phyloP scores from a whole-genome alignment of 768 basidiomycete genomes.

The Tylopilus rubrobrunneus region DNA sequence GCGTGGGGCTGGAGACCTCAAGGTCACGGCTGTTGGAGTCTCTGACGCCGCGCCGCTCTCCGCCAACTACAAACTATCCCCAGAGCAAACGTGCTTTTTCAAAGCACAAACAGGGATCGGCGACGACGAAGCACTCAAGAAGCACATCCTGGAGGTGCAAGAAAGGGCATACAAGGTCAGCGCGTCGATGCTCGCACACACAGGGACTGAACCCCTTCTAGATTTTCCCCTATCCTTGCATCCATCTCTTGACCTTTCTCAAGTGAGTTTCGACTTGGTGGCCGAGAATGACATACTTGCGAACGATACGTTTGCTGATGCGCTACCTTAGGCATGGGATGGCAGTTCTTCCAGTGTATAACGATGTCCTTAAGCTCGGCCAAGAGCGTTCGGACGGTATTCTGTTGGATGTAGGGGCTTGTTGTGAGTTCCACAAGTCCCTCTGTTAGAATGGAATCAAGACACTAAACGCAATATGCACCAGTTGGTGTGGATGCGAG shows the following conservation, averaged over 20 bases:
- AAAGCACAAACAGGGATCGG: constrained; percentile 27
- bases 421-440: constrained; percentile 28
- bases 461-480: not conserved
- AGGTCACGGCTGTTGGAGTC: not conserved
- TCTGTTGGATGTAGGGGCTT: constrained; percentile 43
- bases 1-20: not conserved
- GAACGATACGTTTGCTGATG: not conserved
- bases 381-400: constrained; percentile 33
- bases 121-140: constrained; percentile 24
- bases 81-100: constrained; percentile 20
- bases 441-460: not conserved
- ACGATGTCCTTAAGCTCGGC: constrained; percentile 32
- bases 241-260: constrained; percentile 22
- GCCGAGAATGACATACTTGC: too few species aligned
- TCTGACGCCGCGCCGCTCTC: not conserved
- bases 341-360: constrained; percentile 11
- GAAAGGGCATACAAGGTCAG: constrained; percentile 16
- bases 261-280: constrained; percentile 8
- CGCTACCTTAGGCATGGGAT: constrained; percentile 4
- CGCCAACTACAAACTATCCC: not conserved
- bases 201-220: not conserved
- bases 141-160: constrained; percentile 29
- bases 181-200: not conserved
- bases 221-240: constrained; percentile 28
- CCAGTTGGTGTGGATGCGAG: constrained; percentile 34